Conservation (phyloP, 305 asterid genomes). For the Striga hermonthica region DNA sequence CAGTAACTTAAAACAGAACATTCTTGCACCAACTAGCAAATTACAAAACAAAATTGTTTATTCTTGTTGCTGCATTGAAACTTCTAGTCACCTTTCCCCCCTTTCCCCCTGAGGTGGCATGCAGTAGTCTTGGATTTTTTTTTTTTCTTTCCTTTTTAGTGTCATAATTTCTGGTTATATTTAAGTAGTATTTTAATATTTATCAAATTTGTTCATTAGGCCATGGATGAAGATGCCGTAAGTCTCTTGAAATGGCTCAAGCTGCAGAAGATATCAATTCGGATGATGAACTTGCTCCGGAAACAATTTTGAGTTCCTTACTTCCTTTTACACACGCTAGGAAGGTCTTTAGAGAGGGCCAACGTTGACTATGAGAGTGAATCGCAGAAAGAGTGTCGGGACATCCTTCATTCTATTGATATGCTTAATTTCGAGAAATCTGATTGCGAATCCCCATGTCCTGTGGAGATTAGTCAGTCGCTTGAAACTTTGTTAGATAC, state of each 20-base stretch:
- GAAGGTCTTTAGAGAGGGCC: slow-evolving; percentile 80
- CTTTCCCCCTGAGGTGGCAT: background rate
- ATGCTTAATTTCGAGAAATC: slow-evolving; percentile 45
- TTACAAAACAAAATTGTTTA: no score
- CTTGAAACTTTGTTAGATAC: slow-evolving; percentile 36
- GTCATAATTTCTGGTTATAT: slow-evolving; percentile 10
- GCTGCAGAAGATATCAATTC: slow-evolving; percentile 94
- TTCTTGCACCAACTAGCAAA: no score
- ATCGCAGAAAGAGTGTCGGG: slow-evolving; percentile 98
- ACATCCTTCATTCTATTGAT: slow-evolving; percentile 89
- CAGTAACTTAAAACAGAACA: no score
- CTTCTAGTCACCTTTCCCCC: no score
- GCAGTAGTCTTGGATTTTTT: background rate
- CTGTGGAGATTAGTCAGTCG: slow-evolving; percentile 30
- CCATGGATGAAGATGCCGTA: slow-evolving; percentile 70
- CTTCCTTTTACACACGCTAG: slow-evolving; percentile 60
- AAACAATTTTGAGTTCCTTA: slow-evolving; percentile 77
- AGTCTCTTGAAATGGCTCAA: slow-evolving; percentile 97
- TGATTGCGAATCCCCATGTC: slow-evolving; percentile 27
- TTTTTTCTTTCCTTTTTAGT: slow-evolving; percentile 10
- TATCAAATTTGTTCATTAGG: slow-evolving; percentile 43
- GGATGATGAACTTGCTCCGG: slow-evolving; percentile 89
- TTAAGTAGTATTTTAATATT: slow-evolving; percentile 19
- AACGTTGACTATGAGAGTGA: slow-evolving; percentile 72
- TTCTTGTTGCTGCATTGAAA: no score